phyloP scores from a whole-genome alignment of 768 basidiomycete genomes.

The Leccinum longicurvipes region DNA sequence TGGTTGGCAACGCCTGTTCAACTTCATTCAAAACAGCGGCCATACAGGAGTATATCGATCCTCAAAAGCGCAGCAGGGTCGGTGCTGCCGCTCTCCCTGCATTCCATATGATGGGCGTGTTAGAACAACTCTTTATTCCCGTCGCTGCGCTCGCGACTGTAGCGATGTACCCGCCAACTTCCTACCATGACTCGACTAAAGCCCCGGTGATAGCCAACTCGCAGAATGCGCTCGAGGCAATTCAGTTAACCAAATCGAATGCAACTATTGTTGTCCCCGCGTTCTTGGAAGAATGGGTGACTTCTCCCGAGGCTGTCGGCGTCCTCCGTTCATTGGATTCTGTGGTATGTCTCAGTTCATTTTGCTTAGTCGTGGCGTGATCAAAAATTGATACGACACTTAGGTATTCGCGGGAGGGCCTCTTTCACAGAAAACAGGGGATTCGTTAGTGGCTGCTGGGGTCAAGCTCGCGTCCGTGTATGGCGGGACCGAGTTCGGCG shows the following conservation, averaged over 20 bases:
- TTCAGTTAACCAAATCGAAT: slow-evolving; percentile 13
- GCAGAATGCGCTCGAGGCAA: slow-evolving; percentile 21
- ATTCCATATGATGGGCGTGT: neutral
- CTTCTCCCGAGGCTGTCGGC: slow-evolving; percentile 18
- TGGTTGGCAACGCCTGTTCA: neutral
- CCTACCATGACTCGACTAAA: neutral
- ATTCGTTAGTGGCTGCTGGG: slow-evolving; percentile 31
- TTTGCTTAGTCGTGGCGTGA: neutral
- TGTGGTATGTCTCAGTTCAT: slow-evolving; percentile 14
- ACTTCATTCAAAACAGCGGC: neutral
- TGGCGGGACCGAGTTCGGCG: slow-evolving; percentile 39
- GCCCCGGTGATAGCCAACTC: slow-evolving; percentile 22
- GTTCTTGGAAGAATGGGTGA: slow-evolving; percentile 22
- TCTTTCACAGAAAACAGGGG: slow-evolving; percentile 34
- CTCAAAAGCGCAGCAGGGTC: neutral
- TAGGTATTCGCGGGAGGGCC: slow-evolving; percentile 38
- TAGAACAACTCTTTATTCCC: neutral
- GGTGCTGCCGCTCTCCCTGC: neutral
- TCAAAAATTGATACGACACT: neutral
- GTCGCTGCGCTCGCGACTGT: neutral
- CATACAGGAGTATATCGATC: neutral
- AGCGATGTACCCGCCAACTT: neutral
- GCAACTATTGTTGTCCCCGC: slow-evolving; percentile 18
- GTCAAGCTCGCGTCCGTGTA: slow-evolving; percentile 34
- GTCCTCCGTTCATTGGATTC: slow-evolving; percentile 15